Evolutionary conservation across 2,329 filamentous ascomycete genomes (phyloP).

Genomic region (Apiospora pterosperma): DNA sequence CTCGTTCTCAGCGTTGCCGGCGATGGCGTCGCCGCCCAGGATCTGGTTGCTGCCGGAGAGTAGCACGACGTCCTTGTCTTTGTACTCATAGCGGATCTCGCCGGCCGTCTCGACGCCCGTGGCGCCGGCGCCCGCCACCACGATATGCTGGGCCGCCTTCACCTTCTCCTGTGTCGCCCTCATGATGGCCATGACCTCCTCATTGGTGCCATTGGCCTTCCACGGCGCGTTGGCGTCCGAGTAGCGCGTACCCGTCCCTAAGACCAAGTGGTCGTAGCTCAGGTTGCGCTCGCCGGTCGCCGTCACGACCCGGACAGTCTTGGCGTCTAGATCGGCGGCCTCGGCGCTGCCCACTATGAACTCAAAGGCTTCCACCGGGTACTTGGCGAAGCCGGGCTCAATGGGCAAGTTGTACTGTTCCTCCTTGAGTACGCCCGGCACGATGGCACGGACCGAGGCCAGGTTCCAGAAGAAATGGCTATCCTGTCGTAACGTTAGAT

Average conservation of each 20-base stretch:
- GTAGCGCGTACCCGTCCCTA: constrained; percentile 52
- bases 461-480: constrained; percentile 59
- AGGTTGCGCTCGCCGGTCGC: constrained; percentile 30
- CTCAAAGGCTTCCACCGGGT: constrained; percentile 46
- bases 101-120: constrained; percentile 55
- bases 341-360: constrained; percentile 49
- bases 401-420: constrained; percentile 49
- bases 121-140: constrained; percentile 53
- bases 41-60: constrained; percentile 38
- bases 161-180: constrained; percentile 38
- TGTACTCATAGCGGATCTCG: constrained; percentile 51
- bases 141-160: constrained; percentile 44
- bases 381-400: constrained; percentile 44
- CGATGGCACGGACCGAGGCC: constrained; percentile 51
- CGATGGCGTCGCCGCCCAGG: constrained; percentile 41
- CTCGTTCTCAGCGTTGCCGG: constrained; percentile 40
- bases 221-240: constrained; percentile 42
- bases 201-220: constrained; percentile 47
- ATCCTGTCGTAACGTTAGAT: constrained; percentile 35
- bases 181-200: constrained; percentile 39
- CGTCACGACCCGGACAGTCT: constrained; percentile 38
- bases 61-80: constrained; percentile 46
- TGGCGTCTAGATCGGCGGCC: constrained; percentile 33
- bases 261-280: constrained; percentile 53
- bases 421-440: constrained; percentile 46